phyloP scores from a whole-genome alignment of 2,329 filamentous ascomycete species.

The Apiospora saccharicola region DNA sequence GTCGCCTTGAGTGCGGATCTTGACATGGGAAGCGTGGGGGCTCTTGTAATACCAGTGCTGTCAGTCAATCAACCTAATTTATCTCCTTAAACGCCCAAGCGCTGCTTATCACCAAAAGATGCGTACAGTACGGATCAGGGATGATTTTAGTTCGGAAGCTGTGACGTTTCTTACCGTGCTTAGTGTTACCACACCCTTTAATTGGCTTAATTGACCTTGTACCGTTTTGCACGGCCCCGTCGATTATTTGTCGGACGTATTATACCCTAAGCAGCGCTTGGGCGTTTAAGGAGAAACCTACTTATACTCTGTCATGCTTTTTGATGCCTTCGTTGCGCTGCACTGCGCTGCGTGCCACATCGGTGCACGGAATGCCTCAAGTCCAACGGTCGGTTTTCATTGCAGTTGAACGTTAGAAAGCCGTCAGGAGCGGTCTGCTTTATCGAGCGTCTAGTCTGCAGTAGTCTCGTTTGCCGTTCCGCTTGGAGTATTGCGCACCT shows the following conservation, averaged over 20 bases:
- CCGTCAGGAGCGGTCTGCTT: background rate
- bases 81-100: no score
- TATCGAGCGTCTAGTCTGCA: background rate
- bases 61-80: background rate
- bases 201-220: no score
- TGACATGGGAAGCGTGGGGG: background rate
- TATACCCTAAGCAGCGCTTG: no score
- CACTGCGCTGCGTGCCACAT: background rate
- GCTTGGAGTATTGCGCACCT: conserved; percentile 8
- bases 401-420: background rate
- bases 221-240: no score
- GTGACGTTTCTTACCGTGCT: no score
- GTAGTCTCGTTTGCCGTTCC: conserved; percentile 10
- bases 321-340: background rate
- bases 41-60: background rate
- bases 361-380: background rate
- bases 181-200: no score
- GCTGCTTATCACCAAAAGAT: no score
- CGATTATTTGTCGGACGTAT: no score
- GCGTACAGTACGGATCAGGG: no score
- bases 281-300: no score
- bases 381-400: background rate
- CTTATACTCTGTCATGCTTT: background rate
- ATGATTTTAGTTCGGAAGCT: no score
- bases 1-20: background rate